phyloP scores from a whole-genome alignment of 768 basidiomycete species.

The Agaricus bisporus region DNA sequence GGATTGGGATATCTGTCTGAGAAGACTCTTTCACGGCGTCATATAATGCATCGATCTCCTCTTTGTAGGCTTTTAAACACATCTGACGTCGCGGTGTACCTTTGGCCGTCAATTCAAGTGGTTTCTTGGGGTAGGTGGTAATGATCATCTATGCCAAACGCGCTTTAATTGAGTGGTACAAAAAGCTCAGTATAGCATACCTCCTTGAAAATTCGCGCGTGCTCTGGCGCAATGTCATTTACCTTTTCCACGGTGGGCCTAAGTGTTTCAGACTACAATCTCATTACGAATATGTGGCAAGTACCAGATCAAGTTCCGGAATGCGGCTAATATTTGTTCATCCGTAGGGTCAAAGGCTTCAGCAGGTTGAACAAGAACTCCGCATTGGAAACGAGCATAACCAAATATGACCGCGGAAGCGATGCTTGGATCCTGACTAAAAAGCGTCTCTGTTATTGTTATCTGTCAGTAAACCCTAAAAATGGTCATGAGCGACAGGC shows the following conservation, averaged over 20 bases:
- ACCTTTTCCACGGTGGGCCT: conserved; percentile 35
- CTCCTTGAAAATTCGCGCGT: conserved; percentile 41
- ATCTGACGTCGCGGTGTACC: conserved; percentile 29
- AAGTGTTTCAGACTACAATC: neutral
- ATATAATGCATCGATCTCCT: conserved; percentile 35
- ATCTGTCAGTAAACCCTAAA: neutral
- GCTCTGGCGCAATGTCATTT: conserved; percentile 20
- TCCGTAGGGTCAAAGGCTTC: conserved; percentile 26
- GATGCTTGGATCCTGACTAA: conserved; percentile 27
- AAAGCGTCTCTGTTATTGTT: conserved; percentile 17
- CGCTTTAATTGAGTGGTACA: neutral
- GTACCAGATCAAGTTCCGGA: conserved; percentile 18
- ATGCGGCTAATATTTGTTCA: conserved; percentile 20
- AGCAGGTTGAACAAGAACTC: conserved; percentile 32
- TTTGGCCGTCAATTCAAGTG: conserved; percentile 22
- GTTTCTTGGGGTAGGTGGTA: conserved; percentile 29
- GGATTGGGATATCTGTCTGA: conserved; percentile 18
- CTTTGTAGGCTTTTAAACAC: conserved; percentile 29
- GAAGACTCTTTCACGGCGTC: conserved; percentile 24
- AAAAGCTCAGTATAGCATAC: conserved; percentile 14
- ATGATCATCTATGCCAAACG: conserved; percentile 32
- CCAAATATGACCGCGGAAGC: conserved; percentile 32
- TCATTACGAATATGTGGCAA: neutral
- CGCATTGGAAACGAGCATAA: conserved; percentile 31
- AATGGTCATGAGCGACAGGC: neutral